phyloP scores from a whole-genome alignment of 1,284 basidiomycete species.

The Microbotryomycetes sp. region DNA sequence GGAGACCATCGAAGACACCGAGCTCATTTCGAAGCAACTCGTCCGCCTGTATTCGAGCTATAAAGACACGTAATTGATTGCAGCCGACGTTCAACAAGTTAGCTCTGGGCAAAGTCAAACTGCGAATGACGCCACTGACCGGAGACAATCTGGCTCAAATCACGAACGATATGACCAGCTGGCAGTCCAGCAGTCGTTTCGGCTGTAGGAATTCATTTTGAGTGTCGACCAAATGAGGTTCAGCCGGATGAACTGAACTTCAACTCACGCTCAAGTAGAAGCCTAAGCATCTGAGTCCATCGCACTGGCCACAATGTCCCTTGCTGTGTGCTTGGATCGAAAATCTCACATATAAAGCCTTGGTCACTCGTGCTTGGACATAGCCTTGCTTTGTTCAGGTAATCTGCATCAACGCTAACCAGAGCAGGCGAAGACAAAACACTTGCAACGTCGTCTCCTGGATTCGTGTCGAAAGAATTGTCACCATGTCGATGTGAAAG shows the following conservation, averaged over 20 bases:
- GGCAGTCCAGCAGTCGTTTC: neutral
- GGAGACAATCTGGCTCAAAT: neutral
- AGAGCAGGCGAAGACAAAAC: no score
- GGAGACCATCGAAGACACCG: no score
- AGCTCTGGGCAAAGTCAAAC: no score
- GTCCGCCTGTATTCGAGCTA: no score
- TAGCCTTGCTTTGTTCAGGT: neutral
- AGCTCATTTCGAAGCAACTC: no score
- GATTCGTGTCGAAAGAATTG: no score
- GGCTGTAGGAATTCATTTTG: neutral
- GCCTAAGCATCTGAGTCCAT: neutral
- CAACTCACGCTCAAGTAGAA: neutral
- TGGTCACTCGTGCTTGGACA: neutral
- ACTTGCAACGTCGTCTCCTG: no score
- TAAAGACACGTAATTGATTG: no score
- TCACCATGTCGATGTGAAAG: no score
- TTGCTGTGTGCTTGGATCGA: no score
- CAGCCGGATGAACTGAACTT: neutral
- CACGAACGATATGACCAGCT: neutral
- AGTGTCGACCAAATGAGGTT: neutral
- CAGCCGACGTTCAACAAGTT: no score
- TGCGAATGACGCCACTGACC: neutral
- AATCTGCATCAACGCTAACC: no score
- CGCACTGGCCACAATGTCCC: neutral
- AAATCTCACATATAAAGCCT: neutral